A percentile compares a stretch with the other conserved stretches of the same genome.
Conservation (phyloP, 805 yeast species). For the Hyphopichia homilentoma region DNA sequence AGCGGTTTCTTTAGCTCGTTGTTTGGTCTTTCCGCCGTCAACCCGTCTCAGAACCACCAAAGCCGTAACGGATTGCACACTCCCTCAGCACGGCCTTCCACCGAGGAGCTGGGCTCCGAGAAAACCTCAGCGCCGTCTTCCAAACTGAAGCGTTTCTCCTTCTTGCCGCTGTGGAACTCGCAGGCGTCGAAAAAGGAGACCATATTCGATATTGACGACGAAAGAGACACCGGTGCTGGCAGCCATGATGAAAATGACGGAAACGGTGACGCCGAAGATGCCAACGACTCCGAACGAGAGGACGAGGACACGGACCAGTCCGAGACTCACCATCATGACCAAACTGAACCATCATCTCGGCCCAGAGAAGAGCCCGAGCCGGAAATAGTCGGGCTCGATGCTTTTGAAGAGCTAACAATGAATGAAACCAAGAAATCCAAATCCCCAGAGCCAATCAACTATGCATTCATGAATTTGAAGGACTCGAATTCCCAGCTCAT, state of each 20-base stretch:
- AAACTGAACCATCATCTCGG: background rate
- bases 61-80: background rate
- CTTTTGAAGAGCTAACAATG: background rate
- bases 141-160: constrained; percentile 1
- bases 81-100: background rate
- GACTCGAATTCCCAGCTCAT: too few species aligned
- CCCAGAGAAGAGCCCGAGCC: background rate
- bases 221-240: too few species aligned
- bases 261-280: too few species aligned
- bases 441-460: too few species aligned
- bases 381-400: constrained; percentile 1
- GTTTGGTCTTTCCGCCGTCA: constrained; percentile 19
- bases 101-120: background rate
- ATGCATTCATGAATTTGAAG: background rate
- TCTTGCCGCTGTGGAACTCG: constrained; percentile 1
- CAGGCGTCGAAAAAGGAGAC: background rate
- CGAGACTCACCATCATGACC: background rate
- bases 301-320: background rate
- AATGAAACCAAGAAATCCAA: background rate
- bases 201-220: constrained; percentile 1
- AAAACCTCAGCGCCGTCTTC: background rate
- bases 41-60: constrained; percentile 2
- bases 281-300: constrained; percentile 1
- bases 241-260: too few species aligned
- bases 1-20: constrained; percentile 28